Evolutionary conservation across 768 basidiomycete species (phyloP).

Genomic region (Cyclocybe cylindracea): DNA sequence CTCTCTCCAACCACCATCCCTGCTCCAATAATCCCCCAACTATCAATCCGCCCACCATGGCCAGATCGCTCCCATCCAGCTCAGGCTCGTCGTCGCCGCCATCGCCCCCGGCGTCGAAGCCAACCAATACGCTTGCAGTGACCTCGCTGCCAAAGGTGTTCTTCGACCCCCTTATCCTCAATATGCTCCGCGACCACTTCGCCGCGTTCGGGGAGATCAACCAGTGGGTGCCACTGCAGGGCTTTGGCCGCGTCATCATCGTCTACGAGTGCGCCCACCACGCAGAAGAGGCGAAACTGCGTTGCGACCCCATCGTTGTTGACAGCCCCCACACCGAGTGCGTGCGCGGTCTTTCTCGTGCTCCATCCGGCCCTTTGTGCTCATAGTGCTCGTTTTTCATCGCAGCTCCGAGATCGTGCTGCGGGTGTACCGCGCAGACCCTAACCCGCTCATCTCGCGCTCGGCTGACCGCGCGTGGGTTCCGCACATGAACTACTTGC

Average conservation of each 20-base stretch:
- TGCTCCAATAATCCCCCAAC: neutral
- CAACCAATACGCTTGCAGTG: slow-evolving; percentile 85
- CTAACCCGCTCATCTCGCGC: slow-evolving; percentile 55
- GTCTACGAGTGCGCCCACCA: slow-evolving; percentile 68
- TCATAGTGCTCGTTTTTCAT: slow-evolving; percentile 3
- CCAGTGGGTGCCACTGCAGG: slow-evolving; percentile 85
- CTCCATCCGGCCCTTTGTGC: slow-evolving; percentile 1
- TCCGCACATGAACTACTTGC: slow-evolving; percentile 58
- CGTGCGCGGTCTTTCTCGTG: slow-evolving; percentile 24
- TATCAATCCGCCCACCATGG: slow-evolving; percentile 6
- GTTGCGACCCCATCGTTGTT: slow-evolving; percentile 65
- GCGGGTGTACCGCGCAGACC: slow-evolving; percentile 75
- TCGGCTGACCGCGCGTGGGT: slow-evolving; percentile 27
- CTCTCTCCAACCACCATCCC: slow-evolving; percentile 1
- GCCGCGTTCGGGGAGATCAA: slow-evolving; percentile 77
- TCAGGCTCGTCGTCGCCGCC: slow-evolving; percentile 17
- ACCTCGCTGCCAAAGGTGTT: slow-evolving; percentile 75
- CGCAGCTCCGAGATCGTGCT: slow-evolving; percentile 50
- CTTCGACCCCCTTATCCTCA: slow-evolving; percentile 71
- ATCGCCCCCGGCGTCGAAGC: slow-evolving; percentile 19
- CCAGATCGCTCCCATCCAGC: slow-evolving; percentile 5
- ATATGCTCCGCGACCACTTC: slow-evolving; percentile 73
- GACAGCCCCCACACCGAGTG: slow-evolving; percentile 53
- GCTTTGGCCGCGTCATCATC: slow-evolving; percentile 80
- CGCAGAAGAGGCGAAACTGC: slow-evolving; percentile 67